Evolutionary conservation across 768 basidiomycete genomes (phyloP), one percentile per base, ranked within the genome.

Genomic region (Psilocybe subaeruginosa): DNA sequence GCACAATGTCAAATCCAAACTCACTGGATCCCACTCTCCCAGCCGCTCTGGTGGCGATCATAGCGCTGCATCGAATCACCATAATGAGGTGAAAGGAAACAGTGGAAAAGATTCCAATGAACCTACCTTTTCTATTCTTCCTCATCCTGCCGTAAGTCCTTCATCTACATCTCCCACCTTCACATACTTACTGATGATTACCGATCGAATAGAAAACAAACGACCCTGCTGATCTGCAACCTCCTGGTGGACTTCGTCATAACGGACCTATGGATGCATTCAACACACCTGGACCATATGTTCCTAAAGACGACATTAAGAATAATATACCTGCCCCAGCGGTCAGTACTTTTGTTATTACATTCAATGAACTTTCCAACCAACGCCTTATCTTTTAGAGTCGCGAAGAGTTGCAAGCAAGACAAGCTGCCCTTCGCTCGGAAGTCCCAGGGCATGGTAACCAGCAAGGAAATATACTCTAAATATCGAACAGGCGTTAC

Each of bases 81-180:
- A 61, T 19, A 37, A 56, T 27, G n/a, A 2, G n/a, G 41, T 43
- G 50, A 57, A 56, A 30, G 50, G 45, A 37, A 45, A 57, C 33
- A 50, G 8, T 39, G 37, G 37, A 14, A 43, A 43, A 12, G 41
- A 16, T 12, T 43, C 41, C 7, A 43, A 53, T n/a, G 81, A 85
- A 66, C 80, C 75, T 52, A 68, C 65, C 1, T 87, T 81, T 71
- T 73, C 72, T 51, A 88, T 84, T 67, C 78, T 81, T 59, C 88
- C 88, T 19, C 85, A 88, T 68, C 88, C 87, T 52, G 86, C 87
- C 65, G 86, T 86, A 66, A 37, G 67, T 63, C 48, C 23, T 58
- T 43, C 41, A 31, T 45, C 60, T 41, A 8, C 8, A 14, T 29
- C 39, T 23, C 1, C 8, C 2, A 30, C 3, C 31, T 35, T 41